phyloP scores from a whole-genome alignment of 1,284 basidiomycete genomes.

The Meripilus lineatus region DNA sequence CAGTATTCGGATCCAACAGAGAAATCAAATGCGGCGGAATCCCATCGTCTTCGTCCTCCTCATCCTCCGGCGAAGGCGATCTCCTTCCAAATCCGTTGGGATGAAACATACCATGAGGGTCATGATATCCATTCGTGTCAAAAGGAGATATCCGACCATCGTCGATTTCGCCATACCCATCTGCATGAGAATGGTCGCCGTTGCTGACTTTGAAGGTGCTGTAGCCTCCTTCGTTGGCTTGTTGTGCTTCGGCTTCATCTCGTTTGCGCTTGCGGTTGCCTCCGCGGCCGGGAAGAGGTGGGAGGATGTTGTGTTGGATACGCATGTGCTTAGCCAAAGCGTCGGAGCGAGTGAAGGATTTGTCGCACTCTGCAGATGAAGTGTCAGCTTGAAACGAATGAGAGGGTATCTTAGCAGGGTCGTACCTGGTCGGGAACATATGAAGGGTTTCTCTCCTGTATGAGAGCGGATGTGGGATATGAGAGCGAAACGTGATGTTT shows the following conservation, averaged over 20 bases:
- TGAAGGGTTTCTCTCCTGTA: constrained; percentile 90
- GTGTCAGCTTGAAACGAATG: not conserved
- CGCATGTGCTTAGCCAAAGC: constrained; percentile 90
- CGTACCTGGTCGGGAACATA: constrained; percentile 74
- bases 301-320: constrained; percentile 76
- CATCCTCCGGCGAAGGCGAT: constrained; percentile 22
- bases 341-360: constrained; percentile 88
- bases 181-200: constrained; percentile 38
- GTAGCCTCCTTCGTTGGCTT: constrained; percentile 32
- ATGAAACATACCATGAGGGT: not conserved
- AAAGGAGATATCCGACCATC: constrained; percentile 22
- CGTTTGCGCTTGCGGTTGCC: constrained; percentile 60
- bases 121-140: constrained; percentile 15
- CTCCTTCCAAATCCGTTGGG: constrained; percentile 8
- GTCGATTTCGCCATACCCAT: constrained; percentile 27
- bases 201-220: constrained; percentile 64
- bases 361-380: constrained; percentile 73
- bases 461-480: constrained; percentile 86
- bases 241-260: constrained; percentile 24
- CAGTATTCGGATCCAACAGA: constrained; percentile 48
- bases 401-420: constrained; percentile 8
- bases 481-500: constrained; percentile 84
- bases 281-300: constrained; percentile 66
- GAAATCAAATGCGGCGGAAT: constrained; percentile 48
- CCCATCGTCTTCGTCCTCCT: constrained; percentile 27